Evolutionary conservation across 805 yeast genomes (phyloP).

Genomic region (Candida stauntonica): DNA sequence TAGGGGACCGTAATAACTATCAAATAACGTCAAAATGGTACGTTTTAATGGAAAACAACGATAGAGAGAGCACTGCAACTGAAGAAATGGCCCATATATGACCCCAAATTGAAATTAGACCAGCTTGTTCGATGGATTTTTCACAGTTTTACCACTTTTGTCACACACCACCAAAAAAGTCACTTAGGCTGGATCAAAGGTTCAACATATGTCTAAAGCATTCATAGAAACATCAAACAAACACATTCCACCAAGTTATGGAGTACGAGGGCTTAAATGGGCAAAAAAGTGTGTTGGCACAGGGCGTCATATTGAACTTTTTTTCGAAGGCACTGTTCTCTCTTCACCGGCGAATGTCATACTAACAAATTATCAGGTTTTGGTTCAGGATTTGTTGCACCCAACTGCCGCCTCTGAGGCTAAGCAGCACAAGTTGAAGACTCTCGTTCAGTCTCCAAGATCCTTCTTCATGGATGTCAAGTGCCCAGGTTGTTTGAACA

Average conservation of each 20-base stretch:
- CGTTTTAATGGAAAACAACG: slow-evolving; percentile 3
- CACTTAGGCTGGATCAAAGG: neutral
- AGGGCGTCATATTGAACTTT: slow-evolving; percentile 16
- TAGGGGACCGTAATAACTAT: neutral
- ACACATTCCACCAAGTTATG: slow-evolving; percentile 1
- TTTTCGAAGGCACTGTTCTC: neutral
- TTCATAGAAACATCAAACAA: slow-evolving; percentile 9
- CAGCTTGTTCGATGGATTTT: neutral
- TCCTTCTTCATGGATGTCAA: slow-evolving; percentile 99
- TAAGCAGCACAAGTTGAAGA: slow-evolving; percentile 94
- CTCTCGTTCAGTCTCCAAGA: slow-evolving; percentile 96
- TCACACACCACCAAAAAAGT: neutral
- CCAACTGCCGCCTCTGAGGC: slow-evolving; percentile 97
- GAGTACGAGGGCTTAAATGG: slow-evolving; percentile 9
- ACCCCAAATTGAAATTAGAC: no score
- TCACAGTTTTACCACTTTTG: neutral
- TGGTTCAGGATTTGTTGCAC: slow-evolving; percentile 98
- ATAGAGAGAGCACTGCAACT: slow-evolving; percentile 1
- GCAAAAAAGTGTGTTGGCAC: slow-evolving; percentile 10
- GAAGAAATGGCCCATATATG: no score
- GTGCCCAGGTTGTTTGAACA: slow-evolving; percentile 99
- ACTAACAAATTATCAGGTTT: slow-evolving; percentile 56
- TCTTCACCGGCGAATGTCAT: slow-evolving; percentile 2
- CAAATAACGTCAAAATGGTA: slow-evolving; percentile 17
- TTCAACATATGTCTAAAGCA: slow-evolving; percentile 5